Evolutionary conservation across 2,329 filamentous ascomycete genomes (phyloP), one percentile per base, ranked within the genome.

Genomic region (Penicillium sp.): DNA sequence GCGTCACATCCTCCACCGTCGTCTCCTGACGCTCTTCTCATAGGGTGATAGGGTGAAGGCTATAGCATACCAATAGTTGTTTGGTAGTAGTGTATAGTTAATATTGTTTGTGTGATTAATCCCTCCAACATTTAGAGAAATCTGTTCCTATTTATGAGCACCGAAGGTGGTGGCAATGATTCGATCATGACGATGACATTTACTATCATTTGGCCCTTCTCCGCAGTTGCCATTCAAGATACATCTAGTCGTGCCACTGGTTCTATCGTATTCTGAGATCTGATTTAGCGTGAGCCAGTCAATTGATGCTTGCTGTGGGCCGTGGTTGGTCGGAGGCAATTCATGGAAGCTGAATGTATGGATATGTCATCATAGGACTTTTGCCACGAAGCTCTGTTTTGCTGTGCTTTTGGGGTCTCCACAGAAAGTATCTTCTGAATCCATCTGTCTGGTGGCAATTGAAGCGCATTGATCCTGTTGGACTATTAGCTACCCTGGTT

Each of bases 131-230:
- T 22, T 19, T 14, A 36, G 22, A 10, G 30, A 30, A 22, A 14
- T 2, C 9, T 19, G 33, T 28, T 31, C 25, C 30, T 58, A 61
- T 61, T 57, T 65, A 64, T 60, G 45, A 22, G 16, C 2, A 19
- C 44, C 17, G 35, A 53, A 9, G 54, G 67, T 69, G 68, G 69
- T 61, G 63, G 36, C 17, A 41, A 68, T 71, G 69, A 69, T 62
- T 59, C 43, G 55, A 57, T 53, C 40, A 71, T 72, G 69, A 72
- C 69, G 69, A 66, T 47, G 47, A 62, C 54, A 66, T 59, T 62
- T 47, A 61, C 50, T 46, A 61, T 40, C 52, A 59, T 50, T 50
- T 19, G 47, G 55, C 52, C 35, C 52, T 60, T 54, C 58, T 57
- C 58, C 56, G 55, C 52, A 62, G 22, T 63, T 30, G 55, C 53